A percentile compares a stretch with the other conserved stretches of the same genome.
These are phyloP conservation scores for Peziza echinospora DNA, from an alignment of 495 filamentous ascomycete species.

Conservation along the genomic window DNA sequence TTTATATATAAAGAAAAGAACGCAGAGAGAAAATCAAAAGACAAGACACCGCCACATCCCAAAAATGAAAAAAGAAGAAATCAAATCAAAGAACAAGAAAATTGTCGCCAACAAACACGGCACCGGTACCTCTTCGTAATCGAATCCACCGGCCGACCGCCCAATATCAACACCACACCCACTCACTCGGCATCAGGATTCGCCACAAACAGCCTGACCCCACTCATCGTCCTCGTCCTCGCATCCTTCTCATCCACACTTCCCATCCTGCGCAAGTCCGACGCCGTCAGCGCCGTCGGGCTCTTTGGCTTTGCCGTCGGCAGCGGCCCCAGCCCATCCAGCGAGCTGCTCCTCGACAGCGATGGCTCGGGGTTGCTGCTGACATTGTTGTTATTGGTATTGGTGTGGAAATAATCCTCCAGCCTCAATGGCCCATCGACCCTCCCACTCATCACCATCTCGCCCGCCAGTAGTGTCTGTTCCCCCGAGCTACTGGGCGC, in stretches of 20 bases:
- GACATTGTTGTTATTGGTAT: background rate
- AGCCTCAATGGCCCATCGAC: background rate
- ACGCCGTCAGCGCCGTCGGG: background rate
- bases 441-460: background rate
- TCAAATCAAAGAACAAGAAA: too few relatives aligned
- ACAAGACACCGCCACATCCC: too few relatives aligned
- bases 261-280: constrained; percentile 42
- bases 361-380: background rate
- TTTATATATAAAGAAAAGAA: too few relatives aligned
- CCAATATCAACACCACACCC: background rate
- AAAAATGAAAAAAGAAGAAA: too few relatives aligned
- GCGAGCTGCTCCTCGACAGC: background rate
- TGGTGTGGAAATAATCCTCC: background rate
- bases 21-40: too few relatives aligned
- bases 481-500: background rate
- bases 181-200: constrained; percentile 45
- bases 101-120: too few relatives aligned
- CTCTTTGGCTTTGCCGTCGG: constrained; percentile 7
- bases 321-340: constrained; percentile 21
- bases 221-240: constrained; percentile 59
- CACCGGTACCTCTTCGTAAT: too few relatives aligned
- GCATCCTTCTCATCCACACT: constrained; percentile 73
- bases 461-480: background rate
- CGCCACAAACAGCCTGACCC: constrained; percentile 69
- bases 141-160: too few relatives aligned